These are phyloP conservation scores for Plasmodium gallinaceum DNA, from an alignment of 169 alveolate genomes.

Conservation along the genomic window DNA sequence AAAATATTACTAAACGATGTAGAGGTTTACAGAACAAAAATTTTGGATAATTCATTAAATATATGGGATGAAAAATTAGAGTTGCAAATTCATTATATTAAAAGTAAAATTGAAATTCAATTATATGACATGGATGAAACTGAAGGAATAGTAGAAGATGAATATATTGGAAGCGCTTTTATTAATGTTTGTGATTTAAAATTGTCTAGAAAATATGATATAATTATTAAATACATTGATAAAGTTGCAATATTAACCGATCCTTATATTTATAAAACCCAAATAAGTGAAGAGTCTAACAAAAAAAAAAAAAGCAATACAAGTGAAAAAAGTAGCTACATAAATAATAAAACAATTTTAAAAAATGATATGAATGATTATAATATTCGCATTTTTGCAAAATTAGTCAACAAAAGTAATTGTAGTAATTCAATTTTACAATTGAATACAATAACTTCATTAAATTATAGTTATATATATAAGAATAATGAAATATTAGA, in stretches of 20 bases:
- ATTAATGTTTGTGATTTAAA: constrained; percentile 40
- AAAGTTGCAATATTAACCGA: constrained; percentile 36
- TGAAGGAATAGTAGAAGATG: constrained; percentile 75
- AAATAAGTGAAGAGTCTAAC: not conserved
- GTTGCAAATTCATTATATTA: constrained; percentile 72
- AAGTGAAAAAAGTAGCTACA: not conserved
- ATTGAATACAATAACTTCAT: constrained; percentile 37
- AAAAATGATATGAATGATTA: constrained; percentile 27
- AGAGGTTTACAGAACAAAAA: constrained; percentile 56
- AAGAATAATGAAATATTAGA: constrained; percentile 46
- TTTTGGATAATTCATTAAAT: constrained; percentile 36
- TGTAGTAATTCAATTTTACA: constrained; percentile 20
- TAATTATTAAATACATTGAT: constrained; percentile 33
- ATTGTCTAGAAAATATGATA: constrained; percentile 52
- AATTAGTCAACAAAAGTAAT: constrained; percentile 28
- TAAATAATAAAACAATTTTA: not conserved
- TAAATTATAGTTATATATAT: constrained; percentile 33
- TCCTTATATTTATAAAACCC: constrained; percentile 5
- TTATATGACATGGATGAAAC: constrained; percentile 75
- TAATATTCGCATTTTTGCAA: constrained; percentile 55
- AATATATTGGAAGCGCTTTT: constrained; percentile 75
- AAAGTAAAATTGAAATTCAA: constrained; percentile 69
- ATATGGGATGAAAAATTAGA: constrained; percentile 73
- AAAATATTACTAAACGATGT: constrained; percentile 51
- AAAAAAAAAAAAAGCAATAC: not conserved